phyloP scores from a whole-genome alignment of 805 yeast species.

The Clavispora phyllophila region DNA sequence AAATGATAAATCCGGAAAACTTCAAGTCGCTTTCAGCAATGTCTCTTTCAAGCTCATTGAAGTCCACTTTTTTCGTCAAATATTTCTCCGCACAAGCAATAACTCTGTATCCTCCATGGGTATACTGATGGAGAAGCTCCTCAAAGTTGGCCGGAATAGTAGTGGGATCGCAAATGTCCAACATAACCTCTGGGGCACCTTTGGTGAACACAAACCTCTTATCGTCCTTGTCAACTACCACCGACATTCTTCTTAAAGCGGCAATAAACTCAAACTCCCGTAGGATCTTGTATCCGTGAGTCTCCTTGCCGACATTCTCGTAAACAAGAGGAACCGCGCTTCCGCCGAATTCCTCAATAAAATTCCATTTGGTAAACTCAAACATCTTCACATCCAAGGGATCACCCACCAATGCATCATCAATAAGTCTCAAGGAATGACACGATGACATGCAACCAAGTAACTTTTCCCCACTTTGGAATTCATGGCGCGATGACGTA shows the following conservation, averaged over 20 bases:
- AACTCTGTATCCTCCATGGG: conserved; percentile 91
- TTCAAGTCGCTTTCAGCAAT: conserved; percentile 63
- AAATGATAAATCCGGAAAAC: conserved; percentile 84
- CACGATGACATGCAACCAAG: conserved; percentile 63
- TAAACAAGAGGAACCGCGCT: conserved; percentile 14
- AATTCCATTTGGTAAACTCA: conserved; percentile 75
- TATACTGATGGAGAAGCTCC: conserved; percentile 71
- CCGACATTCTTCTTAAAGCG: conserved; percentile 85
- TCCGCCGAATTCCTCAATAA: conserved; percentile 57
- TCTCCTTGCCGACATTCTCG: conserved; percentile 14
- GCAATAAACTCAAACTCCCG: conserved; percentile 80
- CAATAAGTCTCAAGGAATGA: conserved; percentile 79
- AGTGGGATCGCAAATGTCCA: conserved; percentile 65
- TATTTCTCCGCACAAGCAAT: conserved; percentile 84
- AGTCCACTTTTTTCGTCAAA: conserved; percentile 17
- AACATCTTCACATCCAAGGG: conserved; percentile 94
- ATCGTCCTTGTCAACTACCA: conserved; percentile 42
- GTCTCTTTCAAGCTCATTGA: conserved; percentile 44
- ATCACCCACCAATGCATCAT: conserved; percentile 82
- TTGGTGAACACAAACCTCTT: conserved; percentile 51
- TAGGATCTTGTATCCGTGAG: conserved; percentile 25
- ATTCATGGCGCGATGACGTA: conserved; percentile 11
- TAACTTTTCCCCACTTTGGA: conserved; percentile 27
- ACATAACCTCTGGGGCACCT: conserved; percentile 96
- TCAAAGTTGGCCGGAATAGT: conserved; percentile 73